Evolutionary conservation across 75 land plant species (phyloP), one percentile per base, ranked within the genome.

Genomic region (Ceratopteris richardii): DNA sequence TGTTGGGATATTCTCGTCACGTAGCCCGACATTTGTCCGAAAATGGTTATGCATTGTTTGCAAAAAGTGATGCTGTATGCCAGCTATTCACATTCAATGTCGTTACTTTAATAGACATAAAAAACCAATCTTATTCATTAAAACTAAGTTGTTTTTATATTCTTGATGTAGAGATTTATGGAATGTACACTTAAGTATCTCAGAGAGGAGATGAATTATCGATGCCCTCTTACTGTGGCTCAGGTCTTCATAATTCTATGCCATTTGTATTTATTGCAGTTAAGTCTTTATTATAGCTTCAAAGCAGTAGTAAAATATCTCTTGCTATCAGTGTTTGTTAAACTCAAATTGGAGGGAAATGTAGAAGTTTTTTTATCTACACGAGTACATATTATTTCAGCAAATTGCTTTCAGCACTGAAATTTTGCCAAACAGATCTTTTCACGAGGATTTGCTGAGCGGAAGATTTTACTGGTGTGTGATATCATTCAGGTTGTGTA

Each of bases 1-100:
- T 55, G 12, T 12, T 55, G n/a, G 57, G 57, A 1, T 55, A 55
- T 12, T 55, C 57, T 1, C 25, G 57, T 3, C 57, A 55, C 12
- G 57, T 55, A 12, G 1, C 27, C 24, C 25, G 57, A 29, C 24
- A 55, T 27, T 29, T 55, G 5, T 55, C 57, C 12, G 29, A 25
- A 12, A 55, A 55, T 55, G 57, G 57, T 17, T 55, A 55, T 55
- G 57, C 25, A 55, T 55, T 55, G 12, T 55, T 25, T 26, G 57
- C 57, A 29, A 55, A 55, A 55, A 55, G 57, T 55, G 57, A 55
- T 26, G 7, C 29, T 25, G 57, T 55, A 26, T 17, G 57, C 25
- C 2, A 25, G 5, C 7, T 9, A 10, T 19, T 10, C 19, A 51
- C 9, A 13, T 13, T 17, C 17, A 42, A 17, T 12, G 44, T 12